Evolutionary conservation across 78 protist genomes (phyloP), one percentile per base, ranked within the genome.

Genomic region (Mantamonas sphyraenae): DNA sequence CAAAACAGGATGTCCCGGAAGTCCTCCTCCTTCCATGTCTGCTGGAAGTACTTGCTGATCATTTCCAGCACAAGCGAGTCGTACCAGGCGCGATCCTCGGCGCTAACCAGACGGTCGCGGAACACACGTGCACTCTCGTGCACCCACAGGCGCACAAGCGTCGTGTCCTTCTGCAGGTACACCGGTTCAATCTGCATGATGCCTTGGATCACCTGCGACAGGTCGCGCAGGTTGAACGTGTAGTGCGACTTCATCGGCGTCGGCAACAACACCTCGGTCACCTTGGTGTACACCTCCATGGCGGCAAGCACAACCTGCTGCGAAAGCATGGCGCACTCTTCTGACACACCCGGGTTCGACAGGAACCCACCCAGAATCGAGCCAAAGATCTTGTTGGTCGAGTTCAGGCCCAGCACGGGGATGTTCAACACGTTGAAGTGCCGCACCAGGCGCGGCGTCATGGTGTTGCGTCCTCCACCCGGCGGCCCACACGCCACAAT

Each of bases 401-500:
- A 58, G 34, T 77, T 64, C 38, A 64, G 68, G 22, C 37, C 38
- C 24, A 73, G 51, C 35, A 55, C 74, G 10, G 82, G 69, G 61
- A 83, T 55, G 39, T 38, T 28, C 68, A 88, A 0, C 51, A 72
- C 2, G 79, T 78, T 87, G 63, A 83, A 80, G 66, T 83, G 81
- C 20, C 95, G 72, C 31, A 85, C 57, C 57, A 85, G n/a, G 14
- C 95, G 59, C 31, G 68, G 65, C 1, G 91, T 80, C 30, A 81
- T 76, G 12, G 80, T 63, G 34, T 79, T 73, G 12, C 95, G 64
- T 0, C 95, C 91, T 19, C 95, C 95, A 19, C 90, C 95, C 20
- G 95, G 92, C 3, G 91, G 91, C 33, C 90, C 95, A 70, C 78
- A 70, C 20, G 95, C 95, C 9, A 70, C 68, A 26, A 80, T 28